A percentile compares a stretch with the other conserved stretches of the same genome.
Conservation (phyloP, 495 filamentous ascomycete species). For the Recurvomyces mirabilis region DNA sequence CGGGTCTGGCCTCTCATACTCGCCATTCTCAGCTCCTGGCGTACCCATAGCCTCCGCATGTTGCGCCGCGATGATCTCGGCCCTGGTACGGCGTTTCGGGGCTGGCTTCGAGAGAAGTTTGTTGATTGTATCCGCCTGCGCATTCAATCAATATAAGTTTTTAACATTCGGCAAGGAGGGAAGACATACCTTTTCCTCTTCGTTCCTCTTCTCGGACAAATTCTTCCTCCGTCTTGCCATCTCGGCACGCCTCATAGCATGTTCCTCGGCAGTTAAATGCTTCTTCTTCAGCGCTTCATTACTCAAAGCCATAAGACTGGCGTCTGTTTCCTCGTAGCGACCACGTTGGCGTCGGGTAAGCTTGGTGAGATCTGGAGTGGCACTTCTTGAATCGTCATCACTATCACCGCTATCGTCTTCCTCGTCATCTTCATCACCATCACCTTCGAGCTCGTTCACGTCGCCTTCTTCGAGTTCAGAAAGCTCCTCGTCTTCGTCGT, state of each 20-base stretch:
- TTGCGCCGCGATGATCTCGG: constrained; percentile 36
- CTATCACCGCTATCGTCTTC: constrained; percentile 40
- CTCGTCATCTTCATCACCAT: constrained; percentile 41
- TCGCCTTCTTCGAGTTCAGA: constrained; percentile 32
- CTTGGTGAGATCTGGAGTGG: constrained; percentile 68
- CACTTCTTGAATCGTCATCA: constrained; percentile 53
- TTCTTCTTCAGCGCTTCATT: constrained; percentile 95
- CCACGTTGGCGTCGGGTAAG: constrained; percentile 81
- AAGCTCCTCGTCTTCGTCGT: constrained; percentile 37
- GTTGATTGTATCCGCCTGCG: constrained; percentile 97
- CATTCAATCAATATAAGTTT: not conserved
- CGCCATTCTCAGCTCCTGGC: constrained; percentile 35
- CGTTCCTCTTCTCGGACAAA: constrained; percentile 93
- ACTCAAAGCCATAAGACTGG: constrained; percentile 71
- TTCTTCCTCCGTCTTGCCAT: constrained; percentile 95
- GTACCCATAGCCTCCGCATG: constrained; percentile 44
- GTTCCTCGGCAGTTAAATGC: constrained; percentile 81
- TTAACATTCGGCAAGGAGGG: not conserved
- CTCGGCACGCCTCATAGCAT: constrained; percentile 87
- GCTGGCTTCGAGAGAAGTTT: constrained; percentile 91
- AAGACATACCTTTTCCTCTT: constrained; percentile 81
- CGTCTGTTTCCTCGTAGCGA: constrained; percentile 51
- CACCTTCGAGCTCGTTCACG: constrained; percentile 43
- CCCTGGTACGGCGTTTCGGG: constrained; percentile 61
- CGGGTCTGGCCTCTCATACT: constrained; percentile 47